phyloP scores from a whole-genome alignment of 768 basidiomycete species.

The Leccinum broughii region DNA sequence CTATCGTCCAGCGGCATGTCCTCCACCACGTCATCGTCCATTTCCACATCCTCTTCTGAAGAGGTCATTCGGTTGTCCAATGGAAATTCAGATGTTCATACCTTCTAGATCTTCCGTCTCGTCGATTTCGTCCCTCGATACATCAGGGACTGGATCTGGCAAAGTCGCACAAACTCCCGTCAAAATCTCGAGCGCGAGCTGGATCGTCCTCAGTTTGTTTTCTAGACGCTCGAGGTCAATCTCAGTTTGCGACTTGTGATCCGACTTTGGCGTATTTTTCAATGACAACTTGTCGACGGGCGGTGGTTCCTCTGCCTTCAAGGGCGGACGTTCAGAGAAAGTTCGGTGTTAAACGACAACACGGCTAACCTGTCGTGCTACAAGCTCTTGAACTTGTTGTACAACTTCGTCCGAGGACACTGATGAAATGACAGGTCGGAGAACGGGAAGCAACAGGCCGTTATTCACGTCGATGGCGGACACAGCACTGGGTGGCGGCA shows the following conservation, averaged over 20 bases:
- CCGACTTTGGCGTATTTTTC: constrained; percentile 69
- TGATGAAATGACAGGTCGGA: constrained; percentile 64
- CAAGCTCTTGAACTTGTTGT: constrained; percentile 49
- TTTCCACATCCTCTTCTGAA: constrained; percentile 15
- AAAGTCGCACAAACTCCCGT: constrained; percentile 81
- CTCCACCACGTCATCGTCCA: constrained; percentile 3
- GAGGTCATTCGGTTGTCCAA: neutral
- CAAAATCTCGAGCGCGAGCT: constrained; percentile 84
- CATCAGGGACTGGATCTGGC: neutral
- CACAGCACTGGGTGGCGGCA: constrained; percentile 64
- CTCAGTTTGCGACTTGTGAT: constrained; percentile 72
- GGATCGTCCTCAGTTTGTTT: constrained; percentile 65
- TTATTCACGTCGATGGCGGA: constrained; percentile 69
- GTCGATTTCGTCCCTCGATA: neutral
- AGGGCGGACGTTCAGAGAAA: constrained; percentile 2
- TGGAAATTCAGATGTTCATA: neutral
- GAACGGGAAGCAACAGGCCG: constrained; percentile 68
- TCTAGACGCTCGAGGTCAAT: constrained; percentile 75
- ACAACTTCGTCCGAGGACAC: constrained; percentile 54
- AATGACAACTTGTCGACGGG: constrained; percentile 57
- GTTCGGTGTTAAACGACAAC: neutral
- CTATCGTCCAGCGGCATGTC: constrained; percentile 16
- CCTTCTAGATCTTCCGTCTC: neutral
- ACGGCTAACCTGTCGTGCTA: constrained; percentile 49
- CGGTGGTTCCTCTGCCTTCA: constrained; percentile 48